Conservation (phyloP, 352 stramenopile genomes). For the Phytophthora litchii region DNA sequence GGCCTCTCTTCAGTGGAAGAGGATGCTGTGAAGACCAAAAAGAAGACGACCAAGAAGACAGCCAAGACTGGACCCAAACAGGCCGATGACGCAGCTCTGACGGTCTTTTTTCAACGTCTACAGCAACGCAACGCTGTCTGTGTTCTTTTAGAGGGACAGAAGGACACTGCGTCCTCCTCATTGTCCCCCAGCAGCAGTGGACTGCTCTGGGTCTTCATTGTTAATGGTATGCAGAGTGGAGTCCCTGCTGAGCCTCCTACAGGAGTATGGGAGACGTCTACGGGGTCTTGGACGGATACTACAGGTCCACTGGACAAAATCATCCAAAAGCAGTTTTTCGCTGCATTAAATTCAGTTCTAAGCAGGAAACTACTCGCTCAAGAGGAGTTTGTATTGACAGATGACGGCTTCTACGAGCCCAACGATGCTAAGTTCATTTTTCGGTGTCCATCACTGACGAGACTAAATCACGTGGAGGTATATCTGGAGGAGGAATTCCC, state of each 20-base stretch:
- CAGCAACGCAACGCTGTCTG: slow-evolving; percentile 50
- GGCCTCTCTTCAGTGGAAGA: slow-evolving; percentile 9
- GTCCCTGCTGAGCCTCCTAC: slow-evolving; percentile 39
- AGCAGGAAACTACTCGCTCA: slow-evolving; percentile 38
- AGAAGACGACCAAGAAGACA: slow-evolving; percentile 20
- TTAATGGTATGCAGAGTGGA: slow-evolving; percentile 40
- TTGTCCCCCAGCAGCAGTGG: slow-evolving; percentile 5
- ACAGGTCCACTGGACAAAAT: slow-evolving; percentile 12
- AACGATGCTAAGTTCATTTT: slow-evolving; percentile 74
- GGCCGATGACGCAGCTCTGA: slow-evolving; percentile 29
- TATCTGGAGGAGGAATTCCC: slow-evolving; percentile 66
- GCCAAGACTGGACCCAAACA: slow-evolving; percentile 1
- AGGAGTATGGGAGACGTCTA: slow-evolving; percentile 33
- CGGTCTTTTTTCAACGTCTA: slow-evolving; percentile 38
- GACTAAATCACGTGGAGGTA: slow-evolving; percentile 67
- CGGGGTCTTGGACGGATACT: slow-evolving; percentile 20
- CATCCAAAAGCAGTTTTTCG: slow-evolving; percentile 51
- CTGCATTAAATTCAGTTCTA: slow-evolving; percentile 39
- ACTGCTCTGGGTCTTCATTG: slow-evolving; percentile 61
- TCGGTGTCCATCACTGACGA: slow-evolving; percentile 55
- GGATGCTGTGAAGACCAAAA: background rate
- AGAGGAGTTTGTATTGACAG: slow-evolving; percentile 48
- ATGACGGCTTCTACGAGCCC: slow-evolving; percentile 43
- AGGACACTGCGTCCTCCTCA: background rate
- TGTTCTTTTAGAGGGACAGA: slow-evolving; percentile 15